These are phyloP conservation scores for Fonsecaea nubica DNA, from an alignment of 2,329 filamentous ascomycete genomes.

Conservation along the genomic window DNA sequence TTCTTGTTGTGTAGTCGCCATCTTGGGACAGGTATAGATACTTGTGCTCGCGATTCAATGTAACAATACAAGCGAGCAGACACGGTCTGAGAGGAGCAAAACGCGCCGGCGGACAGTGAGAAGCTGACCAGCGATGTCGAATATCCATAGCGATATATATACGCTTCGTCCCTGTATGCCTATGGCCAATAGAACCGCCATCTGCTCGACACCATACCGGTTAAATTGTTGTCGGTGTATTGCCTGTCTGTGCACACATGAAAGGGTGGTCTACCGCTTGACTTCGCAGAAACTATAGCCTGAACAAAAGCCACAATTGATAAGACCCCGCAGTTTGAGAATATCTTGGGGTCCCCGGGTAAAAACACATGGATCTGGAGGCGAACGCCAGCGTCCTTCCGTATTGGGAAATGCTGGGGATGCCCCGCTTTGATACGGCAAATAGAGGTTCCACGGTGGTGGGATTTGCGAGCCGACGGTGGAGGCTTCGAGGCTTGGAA, in stretches of 20 bases:
- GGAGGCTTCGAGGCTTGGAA: not conserved
- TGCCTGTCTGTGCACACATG: slow-evolving; percentile 14
- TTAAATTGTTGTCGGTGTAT: slow-evolving; percentile 18
- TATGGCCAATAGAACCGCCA: not conserved
- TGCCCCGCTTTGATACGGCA: not conserved
- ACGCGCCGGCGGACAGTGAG: not conserved
- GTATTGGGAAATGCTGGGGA: slow-evolving; percentile 3
- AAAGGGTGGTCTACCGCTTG: not conserved
- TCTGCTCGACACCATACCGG: not conserved
- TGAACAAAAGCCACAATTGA: not conserved
- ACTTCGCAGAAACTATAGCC: slow-evolving; percentile 1
- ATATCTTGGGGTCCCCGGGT: slow-evolving; percentile 17
- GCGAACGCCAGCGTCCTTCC: not conserved
- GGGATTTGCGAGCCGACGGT: not conserved
- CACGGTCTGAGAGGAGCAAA: not conserved
- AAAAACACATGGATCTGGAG: slow-evolving; percentile 10
- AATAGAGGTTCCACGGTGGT: not conserved
- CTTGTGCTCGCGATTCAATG: not conserved
- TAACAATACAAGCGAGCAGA: not conserved
- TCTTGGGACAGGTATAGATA: slow-evolving; percentile 9
- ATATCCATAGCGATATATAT: not conserved
- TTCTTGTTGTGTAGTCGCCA: slow-evolving; percentile 22
- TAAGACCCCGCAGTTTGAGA: slow-evolving; percentile 7
- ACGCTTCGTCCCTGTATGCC: not conserved
- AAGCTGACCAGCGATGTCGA: not conserved